Evolutionary conservation across 495 filamentous ascomycete genomes (phyloP).

Genomic region (Trichoderma virens): DNA sequence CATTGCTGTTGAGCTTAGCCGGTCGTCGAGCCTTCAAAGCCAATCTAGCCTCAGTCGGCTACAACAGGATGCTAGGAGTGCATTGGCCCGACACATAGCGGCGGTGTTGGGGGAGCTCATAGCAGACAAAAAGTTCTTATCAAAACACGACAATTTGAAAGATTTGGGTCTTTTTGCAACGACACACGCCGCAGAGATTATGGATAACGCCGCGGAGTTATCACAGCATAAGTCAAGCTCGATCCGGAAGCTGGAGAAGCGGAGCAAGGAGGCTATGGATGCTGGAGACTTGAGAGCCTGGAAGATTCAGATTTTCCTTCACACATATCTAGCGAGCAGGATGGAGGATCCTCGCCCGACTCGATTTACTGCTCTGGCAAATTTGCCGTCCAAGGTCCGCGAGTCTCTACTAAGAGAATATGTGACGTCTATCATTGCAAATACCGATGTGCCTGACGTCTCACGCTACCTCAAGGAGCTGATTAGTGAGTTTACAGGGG

Average conservation of each 20-base stretch:
- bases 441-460: neutral
- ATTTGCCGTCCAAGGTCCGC: neutral
- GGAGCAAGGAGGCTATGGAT: constrained; percentile 5
- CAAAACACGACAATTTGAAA: neutral
- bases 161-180: constrained; percentile 1
- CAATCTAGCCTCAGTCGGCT: neutral
- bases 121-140: neutral
- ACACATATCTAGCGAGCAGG: neutral
- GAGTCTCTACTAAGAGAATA: constrained; percentile 9
- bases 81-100: neutral
- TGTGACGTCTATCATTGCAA: constrained; percentile 1
- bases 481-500: neutral
- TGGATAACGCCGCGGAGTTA: neutral
- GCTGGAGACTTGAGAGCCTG: constrained; percentile 5
- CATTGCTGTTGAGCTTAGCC: neutral
- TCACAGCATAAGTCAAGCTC: neutral
- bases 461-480: neutral
- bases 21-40: neutral
- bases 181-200: neutral
- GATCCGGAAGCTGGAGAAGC: constrained; percentile 8
- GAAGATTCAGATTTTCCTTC: constrained; percentile 4
- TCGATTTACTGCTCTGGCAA: neutral
- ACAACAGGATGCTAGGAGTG: neutral
- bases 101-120: neutral
- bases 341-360: constrained; percentile 1